Evolutionary conservation across 352 stramenopile genomes (phyloP).

Genomic region (Thalassiosira delicatula): DNA sequence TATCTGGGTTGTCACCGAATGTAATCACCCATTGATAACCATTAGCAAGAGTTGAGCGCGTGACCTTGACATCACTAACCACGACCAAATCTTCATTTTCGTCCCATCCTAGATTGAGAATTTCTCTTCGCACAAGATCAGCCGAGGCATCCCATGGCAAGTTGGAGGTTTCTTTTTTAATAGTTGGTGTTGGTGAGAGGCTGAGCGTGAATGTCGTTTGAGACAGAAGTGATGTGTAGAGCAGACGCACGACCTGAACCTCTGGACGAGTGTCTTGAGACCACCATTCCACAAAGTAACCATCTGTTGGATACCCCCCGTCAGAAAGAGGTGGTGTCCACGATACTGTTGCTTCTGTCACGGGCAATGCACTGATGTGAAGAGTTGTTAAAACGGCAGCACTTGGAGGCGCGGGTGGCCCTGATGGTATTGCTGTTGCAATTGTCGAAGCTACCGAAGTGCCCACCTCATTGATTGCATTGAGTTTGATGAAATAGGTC

Average conservation of each 20-base stretch:
- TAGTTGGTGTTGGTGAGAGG: conserved; percentile 82
- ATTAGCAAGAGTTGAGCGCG: conserved; percentile 79
- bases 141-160: conserved; percentile 86
- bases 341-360: conserved; percentile 63
- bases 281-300: conserved; percentile 93
- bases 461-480: conserved; percentile 56
- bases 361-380: conserved; percentile 43
- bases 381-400: conserved; percentile 48
- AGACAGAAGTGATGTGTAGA: conserved; percentile 83
- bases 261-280: conserved; percentile 68
- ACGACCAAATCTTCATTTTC: conserved; percentile 70
- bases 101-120: conserved; percentile 88
- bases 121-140: conserved; percentile 86
- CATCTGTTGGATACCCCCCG: conserved; percentile 88
- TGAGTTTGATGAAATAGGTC: conserved; percentile 56
- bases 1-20: conserved; percentile 76
- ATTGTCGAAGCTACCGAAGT: conserved; percentile 31
- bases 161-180: conserved; percentile 78
- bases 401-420: conserved; percentile 46
- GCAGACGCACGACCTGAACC: conserved; percentile 87
- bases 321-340: conserved; percentile 87
- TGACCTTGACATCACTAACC: conserved; percentile 74
- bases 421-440: conserved; percentile 37
- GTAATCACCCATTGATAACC: conserved; percentile 87
- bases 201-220: conserved; percentile 82